Base-by-base conservation (phyloP, 1,139 yeast genomes). In the Torulaspora pretoriensis region DNA sequence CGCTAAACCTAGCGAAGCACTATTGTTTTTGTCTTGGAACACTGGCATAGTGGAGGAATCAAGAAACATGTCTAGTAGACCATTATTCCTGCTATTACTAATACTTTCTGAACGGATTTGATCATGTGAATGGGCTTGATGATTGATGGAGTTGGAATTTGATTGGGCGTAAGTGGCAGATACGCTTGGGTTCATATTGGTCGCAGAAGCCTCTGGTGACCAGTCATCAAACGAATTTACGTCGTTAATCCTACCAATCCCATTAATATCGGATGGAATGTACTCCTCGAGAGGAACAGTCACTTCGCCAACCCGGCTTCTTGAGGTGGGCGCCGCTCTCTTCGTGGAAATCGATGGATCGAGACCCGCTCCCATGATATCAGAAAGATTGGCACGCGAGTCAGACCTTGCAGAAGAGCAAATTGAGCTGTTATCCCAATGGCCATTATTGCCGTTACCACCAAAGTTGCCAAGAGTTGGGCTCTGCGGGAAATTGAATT, bases 201-300 rank as follows among this genome's bases (percentile, higher is more conserved):
- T 31, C 4, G 25, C 42, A 1, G 48, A 29, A 17, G 25, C 33
- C 8, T 51, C 51, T 8, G 47, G 33, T 33, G 46, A 32, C 59
- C 59, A 56, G 23, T 51, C 56, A 26, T 52, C 47, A 8, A 46
- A 41, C 1, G 54, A 38, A 14, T 38, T 51, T 4, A 49, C 52
- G 38, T 63, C 67, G 38, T 55, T 61, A 8, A 59, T 59, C 33
- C 54, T 60, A 2, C 66, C 67, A n/a, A 63, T 53, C 8, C 65
- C 68, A 43, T 55, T 55, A 3, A 60, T 50, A 42, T 55, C 61
- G 3, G 56, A 49, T 4, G 70, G 68, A 16, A 71, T 64, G 49
- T 69, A 72, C 50, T 73, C 78, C 46, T 70, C 72, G 17, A 73
- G 53, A 1, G 78, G 75, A 2, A 73, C 64, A 1, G 68, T 54